Evolutionary conservation across 129 eudicot genomes (phyloP).

Genomic region (Deinandra increscens): DNA sequence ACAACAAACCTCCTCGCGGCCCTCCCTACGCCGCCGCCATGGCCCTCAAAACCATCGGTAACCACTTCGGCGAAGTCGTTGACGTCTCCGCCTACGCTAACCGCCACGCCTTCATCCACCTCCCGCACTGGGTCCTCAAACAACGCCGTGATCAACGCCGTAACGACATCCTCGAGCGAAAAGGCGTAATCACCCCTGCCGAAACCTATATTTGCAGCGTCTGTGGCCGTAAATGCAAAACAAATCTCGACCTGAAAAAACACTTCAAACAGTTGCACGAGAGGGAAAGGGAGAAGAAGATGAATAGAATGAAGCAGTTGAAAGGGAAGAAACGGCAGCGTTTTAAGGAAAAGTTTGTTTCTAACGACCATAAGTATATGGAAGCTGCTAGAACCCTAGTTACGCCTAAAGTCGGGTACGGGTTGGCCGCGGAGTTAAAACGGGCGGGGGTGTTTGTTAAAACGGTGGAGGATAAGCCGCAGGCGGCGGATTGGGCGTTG

Average conservation of each 20-base stretch:
- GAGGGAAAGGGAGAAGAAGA: constrained; percentile 82
- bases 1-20: constrained; percentile 97
- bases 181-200: constrained; percentile 41
- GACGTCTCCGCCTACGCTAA: constrained; percentile 90
- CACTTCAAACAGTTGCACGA: constrained; percentile 76
- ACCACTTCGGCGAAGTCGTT: constrained; percentile 64
- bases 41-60: constrained; percentile 53
- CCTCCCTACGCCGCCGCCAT: constrained; percentile 88
- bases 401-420: constrained; percentile 74
- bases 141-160: constrained; percentile 62
- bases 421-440: constrained; percentile 71
- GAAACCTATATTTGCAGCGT: constrained; percentile 63
- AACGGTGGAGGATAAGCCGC: constrained; percentile 97
- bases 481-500: constrained; percentile 96
- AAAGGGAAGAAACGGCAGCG: constrained; percentile 88
- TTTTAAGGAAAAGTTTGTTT: constrained; percentile 72
- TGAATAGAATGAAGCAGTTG: constrained; percentile 67
- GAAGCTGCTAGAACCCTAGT: constrained; percentile 73
- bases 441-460: constrained; percentile 86
- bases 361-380: constrained; percentile 53
- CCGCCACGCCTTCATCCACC: constrained; percentile 89
- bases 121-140: constrained; percentile 79
- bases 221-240: constrained; percentile 81
- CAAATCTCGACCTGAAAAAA: constrained; percentile 67
- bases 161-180: constrained; percentile 53